These are phyloP conservation scores for Neofusicoccum kwambonambiense DNA, from an alignment of 2,329 filamentous ascomycete species.

Conservation along the genomic window DNA sequence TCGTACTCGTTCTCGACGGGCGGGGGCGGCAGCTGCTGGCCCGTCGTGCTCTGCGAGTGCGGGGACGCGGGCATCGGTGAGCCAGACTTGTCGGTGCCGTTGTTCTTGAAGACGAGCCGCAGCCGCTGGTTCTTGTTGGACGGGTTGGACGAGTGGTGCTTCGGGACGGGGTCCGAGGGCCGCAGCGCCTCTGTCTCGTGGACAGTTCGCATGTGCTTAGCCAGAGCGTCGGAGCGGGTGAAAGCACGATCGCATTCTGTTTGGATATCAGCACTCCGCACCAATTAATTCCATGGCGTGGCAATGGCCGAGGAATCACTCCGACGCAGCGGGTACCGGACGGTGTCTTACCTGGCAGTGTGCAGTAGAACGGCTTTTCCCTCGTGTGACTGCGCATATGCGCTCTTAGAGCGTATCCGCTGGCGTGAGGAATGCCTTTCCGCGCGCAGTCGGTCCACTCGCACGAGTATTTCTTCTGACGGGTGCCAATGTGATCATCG, in stretches of 20 bases:
- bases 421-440: constrained; percentile 89
- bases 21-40: constrained; percentile 22
- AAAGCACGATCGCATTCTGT: constrained; percentile 96
- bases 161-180: constrained; percentile 70
- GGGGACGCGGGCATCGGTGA: constrained; percentile 36
- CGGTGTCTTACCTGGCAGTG: constrained; percentile 70
- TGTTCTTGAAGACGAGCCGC: constrained; percentile 43
- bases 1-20: constrained; percentile 39
- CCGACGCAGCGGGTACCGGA: constrained; percentile 23
- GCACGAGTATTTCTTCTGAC: constrained; percentile 97
- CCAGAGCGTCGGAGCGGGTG: constrained; percentile 89
- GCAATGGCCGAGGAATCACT: not conserved
- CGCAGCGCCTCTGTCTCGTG: constrained; percentile 93
- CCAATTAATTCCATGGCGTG: not conserved
- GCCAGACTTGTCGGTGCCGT: constrained; percentile 29
- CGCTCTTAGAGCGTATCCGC: constrained; percentile 91
- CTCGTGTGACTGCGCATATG: constrained; percentile 98
- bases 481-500: constrained; percentile 87
- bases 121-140: constrained; percentile 47
- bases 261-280: not conserved
- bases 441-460: constrained; percentile 89
- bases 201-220: constrained; percentile 98
- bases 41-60: constrained; percentile 24
- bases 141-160: constrained; percentile 54
- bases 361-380: constrained; percentile 98